Conservation (phyloP, 441 rosid species). For the Melastoma candidum region DNA sequence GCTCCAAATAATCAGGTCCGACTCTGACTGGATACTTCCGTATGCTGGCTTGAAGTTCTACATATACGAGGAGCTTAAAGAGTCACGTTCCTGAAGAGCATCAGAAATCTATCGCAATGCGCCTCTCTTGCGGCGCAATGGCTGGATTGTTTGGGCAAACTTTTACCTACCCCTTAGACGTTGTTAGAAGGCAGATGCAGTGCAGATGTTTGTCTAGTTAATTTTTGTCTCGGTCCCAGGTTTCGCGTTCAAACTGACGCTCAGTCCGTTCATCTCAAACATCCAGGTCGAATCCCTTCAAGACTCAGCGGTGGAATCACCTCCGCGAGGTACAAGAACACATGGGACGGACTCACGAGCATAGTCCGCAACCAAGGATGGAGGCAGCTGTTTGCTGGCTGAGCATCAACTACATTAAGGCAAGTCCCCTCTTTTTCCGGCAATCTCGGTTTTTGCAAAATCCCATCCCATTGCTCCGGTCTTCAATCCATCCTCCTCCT, state of each 20-base stretch:
- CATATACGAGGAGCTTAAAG: conserved; percentile 66
- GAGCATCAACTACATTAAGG: conserved; percentile 94
- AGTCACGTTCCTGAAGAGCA: conserved; percentile 87
- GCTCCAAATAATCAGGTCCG: conserved; percentile 48
- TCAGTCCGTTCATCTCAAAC: conserved; percentile 7
- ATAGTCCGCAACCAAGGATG: conserved; percentile 75
- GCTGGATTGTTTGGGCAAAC: conserved; percentile 96
- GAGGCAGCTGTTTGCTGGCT: conserved; percentile 87
- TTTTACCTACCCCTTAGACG: conserved; percentile 87
- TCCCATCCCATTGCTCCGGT: background rate
- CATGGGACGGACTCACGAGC: conserved; percentile 55
- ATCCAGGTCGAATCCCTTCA: conserved; percentile 68
- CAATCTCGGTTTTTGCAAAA: background rate
- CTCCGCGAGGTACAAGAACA: conserved; percentile 47
- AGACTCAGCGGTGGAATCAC: conserved; percentile 31
- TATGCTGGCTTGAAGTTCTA: conserved; percentile 93
- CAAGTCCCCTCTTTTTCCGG: conserved; percentile 8
- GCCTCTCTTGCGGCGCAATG: conserved; percentile 86
- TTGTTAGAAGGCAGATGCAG: conserved; percentile 98
- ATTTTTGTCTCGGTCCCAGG: background rate
- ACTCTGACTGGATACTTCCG: conserved; percentile 80
- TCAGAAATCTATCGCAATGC: conserved; percentile 75
- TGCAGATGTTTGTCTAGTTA: conserved; percentile 11
- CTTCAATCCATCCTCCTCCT: background rate
- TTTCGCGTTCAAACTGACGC: conserved; percentile 3